A percentile compares a stretch with the other conserved stretches of the same genome.
phyloP scores from a whole-genome alignment of 108 stramenopile species.

The Skeletonema costatum region DNA sequence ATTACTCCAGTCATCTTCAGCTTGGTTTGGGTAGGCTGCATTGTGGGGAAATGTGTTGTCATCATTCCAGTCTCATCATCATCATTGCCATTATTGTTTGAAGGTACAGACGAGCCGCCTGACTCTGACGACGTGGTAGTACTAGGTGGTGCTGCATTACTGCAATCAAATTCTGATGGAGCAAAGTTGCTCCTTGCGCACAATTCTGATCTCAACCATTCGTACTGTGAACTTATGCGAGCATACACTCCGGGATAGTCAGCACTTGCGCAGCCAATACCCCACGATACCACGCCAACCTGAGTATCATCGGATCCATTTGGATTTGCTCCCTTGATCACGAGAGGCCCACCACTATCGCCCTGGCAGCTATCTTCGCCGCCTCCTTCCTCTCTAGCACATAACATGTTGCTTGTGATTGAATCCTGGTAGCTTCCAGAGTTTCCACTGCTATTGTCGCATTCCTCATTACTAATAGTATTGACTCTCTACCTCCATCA shows the following conservation, averaged over 20 bases:
- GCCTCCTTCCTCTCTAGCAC: conserved; percentile 20
- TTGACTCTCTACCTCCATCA: conserved; percentile 20
- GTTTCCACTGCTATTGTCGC: conserved; percentile 12
- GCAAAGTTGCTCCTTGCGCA: conserved; percentile 14
- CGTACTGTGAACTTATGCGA: conserved; percentile 23
- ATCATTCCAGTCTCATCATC: too few species aligned
- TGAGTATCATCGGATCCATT: conserved; percentile 20
- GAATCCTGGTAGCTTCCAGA: conserved; percentile 11
- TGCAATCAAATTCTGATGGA: too few species aligned
- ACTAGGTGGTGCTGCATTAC: too few species aligned
- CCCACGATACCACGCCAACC: conserved; percentile 63
- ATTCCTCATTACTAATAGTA: conserved; percentile 20
- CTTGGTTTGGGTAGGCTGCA: too few species aligned
- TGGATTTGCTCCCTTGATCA: not conserved
- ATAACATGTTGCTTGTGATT: conserved; percentile 52
- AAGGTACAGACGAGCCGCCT: too few species aligned
- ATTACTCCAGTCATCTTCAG: too few species aligned
- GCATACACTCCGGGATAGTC: conserved; percentile 55
- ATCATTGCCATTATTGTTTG: too few species aligned
- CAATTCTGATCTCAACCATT: conserved; percentile 43
- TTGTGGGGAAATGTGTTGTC: too few species aligned
- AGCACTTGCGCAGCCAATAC: conserved; percentile 42
- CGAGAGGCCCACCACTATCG: conserved; percentile 56
- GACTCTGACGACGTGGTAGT: too few species aligned
- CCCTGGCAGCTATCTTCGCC: conserved; percentile 48